Conservation (phyloP, 192 early-diverging fungal genomes). For the Lunasporangiospora selenospora region DNA sequence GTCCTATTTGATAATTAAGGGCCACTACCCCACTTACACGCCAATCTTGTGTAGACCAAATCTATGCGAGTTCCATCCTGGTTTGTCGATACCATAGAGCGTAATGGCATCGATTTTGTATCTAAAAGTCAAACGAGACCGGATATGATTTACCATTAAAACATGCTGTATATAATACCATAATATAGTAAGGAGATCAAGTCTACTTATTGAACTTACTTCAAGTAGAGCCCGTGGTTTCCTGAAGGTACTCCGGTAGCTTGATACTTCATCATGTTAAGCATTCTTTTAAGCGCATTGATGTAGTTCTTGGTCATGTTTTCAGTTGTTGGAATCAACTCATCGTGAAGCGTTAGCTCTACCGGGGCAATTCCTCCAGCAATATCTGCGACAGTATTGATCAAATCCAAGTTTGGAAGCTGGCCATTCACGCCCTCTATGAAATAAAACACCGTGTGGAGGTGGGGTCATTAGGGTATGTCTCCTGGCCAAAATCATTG, state of each 20-base stretch:
- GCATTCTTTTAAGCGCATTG: constrained; percentile 52
- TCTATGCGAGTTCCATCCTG: constrained; percentile 25
- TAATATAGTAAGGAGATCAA: neutral
- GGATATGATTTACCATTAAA: neutral
- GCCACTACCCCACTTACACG: constrained; percentile 41
- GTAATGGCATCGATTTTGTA: constrained; percentile 86
- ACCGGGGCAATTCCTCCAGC: constrained; percentile 59
- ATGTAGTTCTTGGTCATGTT: constrained; percentile 50
- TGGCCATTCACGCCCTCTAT: constrained; percentile 89
- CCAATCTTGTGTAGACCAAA: constrained; percentile 60
- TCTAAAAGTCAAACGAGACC: constrained; percentile 24
- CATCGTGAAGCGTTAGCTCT: constrained; percentile 66
- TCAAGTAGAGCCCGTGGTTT: constrained; percentile 73
- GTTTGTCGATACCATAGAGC: constrained; percentile 55
- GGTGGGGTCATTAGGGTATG: too few species aligned
- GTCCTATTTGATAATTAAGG: neutral
- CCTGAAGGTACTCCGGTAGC: constrained; percentile 71
- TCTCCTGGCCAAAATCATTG: too few species aligned
- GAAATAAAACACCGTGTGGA: neutral
- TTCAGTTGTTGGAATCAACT: constrained; percentile 21
- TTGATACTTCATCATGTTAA: constrained; percentile 69
- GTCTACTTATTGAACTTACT: constrained; percentile 43
- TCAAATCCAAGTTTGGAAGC: constrained; percentile 89
- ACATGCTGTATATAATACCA: neutral
- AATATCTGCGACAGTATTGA: constrained; percentile 75